Evolutionary conservation across 805 yeast genomes (phyloP), one percentile per base, ranked within the genome.

Genomic region (Candida pseudoglaebosa): DNA sequence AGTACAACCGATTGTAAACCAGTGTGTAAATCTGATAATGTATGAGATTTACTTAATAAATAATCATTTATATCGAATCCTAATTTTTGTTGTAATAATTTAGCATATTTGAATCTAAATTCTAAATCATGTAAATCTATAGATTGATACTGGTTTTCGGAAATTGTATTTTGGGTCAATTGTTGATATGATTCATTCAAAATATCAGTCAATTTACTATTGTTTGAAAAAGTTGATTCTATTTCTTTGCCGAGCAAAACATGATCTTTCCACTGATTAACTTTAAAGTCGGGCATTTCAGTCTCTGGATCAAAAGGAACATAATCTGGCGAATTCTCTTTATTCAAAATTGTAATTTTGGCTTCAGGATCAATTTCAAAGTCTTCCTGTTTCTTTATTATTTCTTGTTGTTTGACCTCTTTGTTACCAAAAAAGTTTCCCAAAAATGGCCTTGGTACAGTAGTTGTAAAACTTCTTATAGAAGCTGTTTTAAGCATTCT

Each of bases 1-100:
- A 71, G 69, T 18, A 72, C 63, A n/a, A 71, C 54, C 39, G 60
- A 44, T 7, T 48, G 38, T 34, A 77, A 59, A 38, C 69, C 70
- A 0, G 49, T 39, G 40, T 61, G 58, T 28, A 82, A 62, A 28
- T 57, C 60, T 2, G 44, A 55, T 16, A 73, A 60, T 10, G 63
- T 57, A 43, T 64, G 67, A 4, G 75, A 48, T 38, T 59, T 57
- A 5, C 78, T 51, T 20, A 81, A 53, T 24, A 64, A 57, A 34
- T 62, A 60, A 54, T 82, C 89, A 18, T 77, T 75, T 20, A 82
- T 63, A 21, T 71, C 67, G 24, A 78, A 54, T 2, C 80, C 77
- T 39, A 79, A 70, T 19, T 55, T 54, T 41, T 54, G 56, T 47
- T 75, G 79, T 33, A 80, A 65, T 14, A 47, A 44, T 56, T 81